A percentile compares a stretch with the other conserved stretches of the same genome.
Conservation (phyloP, 768 basidiomycete genomes). For the Leccinum variicolor region DNA sequence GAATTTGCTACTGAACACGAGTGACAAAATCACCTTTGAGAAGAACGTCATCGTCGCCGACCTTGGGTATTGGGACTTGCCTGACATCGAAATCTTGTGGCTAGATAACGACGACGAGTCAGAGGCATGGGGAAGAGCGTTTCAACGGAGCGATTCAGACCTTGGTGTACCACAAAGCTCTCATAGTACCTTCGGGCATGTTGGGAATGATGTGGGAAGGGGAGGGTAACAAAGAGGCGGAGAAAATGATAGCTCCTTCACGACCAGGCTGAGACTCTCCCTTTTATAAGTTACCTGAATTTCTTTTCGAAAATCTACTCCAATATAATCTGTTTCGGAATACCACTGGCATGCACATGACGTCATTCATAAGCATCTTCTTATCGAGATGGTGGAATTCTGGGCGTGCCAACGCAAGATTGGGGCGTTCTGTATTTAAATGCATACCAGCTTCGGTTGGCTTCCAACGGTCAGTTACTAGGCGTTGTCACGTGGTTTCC, state of each 20-base stretch:
- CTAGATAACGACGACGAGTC: conserved; percentile 33
- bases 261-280: neutral
- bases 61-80: conserved; percentile 62
- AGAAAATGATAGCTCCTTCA: neutral
- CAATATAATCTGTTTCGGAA: conserved; percentile 19
- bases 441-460: neutral
- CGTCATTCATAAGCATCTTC: conserved; percentile 12
- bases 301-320: conserved; percentile 1
- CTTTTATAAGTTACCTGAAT: conserved; percentile 20
- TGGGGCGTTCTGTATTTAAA: neutral
- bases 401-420: neutral
- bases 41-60: conserved; percentile 68
- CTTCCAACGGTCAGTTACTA: no score
- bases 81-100: conserved; percentile 65
- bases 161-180: conserved; percentile 68
- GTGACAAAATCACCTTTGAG: conserved; percentile 53
- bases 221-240: conserved; percentile 1
- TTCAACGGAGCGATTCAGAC: conserved; percentile 34
- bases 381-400: neutral
- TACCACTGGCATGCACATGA: conserved; percentile 19
- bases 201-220: neutral
- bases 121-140: conserved; percentile 2
- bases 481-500: no score
- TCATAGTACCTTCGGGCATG: conserved; percentile 67
- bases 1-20: neutral